Percentiles rank a stretch among this genome's conserved stretches.
Evolutionary conservation across 2,329 filamentous ascomycete species (phyloP).

Genomic region (Fusarium papillatum): DNA sequence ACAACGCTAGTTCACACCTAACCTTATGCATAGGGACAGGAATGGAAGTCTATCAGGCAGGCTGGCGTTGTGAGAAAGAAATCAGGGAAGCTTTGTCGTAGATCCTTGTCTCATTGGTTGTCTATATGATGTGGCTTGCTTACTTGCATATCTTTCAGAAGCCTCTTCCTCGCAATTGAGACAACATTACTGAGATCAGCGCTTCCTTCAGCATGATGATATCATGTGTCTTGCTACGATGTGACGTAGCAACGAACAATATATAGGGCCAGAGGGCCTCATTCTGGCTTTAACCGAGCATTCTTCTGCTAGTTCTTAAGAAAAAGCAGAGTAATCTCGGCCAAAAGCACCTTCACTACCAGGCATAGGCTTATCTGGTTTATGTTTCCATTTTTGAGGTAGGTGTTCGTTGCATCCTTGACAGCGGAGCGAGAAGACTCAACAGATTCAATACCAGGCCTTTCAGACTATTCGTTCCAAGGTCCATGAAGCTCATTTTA

Average conservation of each 20-base stretch:
- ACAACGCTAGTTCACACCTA: neutral
- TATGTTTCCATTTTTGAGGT: neutral
- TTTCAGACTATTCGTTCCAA: neutral
- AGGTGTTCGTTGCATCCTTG: neutral
- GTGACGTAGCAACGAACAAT: neutral
- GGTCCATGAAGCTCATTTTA: neutral
- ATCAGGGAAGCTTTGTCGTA: neutral
- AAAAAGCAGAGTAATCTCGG: neutral
- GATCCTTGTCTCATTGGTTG: neutral
- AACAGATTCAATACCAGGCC: neutral
- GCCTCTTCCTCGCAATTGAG: neutral
- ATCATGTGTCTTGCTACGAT: constrained; percentile 8
- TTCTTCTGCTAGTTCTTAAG: neutral
- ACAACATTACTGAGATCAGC: neutral
- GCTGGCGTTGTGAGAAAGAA: neutral
- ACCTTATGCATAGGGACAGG: neutral
- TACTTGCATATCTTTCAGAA: neutral
- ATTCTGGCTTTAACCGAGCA: neutral
- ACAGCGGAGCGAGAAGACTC: neutral
- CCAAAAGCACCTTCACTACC: neutral
- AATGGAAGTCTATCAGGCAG: neutral
- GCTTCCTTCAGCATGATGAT: neutral
- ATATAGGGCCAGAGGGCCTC: neutral
- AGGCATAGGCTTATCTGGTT: neutral
- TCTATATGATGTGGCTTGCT: neutral